Base-by-base conservation (phyloP, 1,139 yeast genomes). In the Yamadazyma triangularis region DNA sequence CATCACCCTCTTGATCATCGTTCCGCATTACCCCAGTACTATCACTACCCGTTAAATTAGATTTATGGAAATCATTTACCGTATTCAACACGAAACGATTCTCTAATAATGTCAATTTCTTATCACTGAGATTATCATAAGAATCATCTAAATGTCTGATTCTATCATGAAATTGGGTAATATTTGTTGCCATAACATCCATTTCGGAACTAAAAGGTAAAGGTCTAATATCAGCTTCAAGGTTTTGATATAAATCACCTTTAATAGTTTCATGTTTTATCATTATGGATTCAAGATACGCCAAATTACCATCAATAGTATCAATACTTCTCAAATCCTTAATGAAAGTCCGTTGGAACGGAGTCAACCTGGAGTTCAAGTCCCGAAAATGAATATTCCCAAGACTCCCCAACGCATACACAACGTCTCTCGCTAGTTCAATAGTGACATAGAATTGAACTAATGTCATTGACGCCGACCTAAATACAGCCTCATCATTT, bases 301-400 rank as follows among this genome's bases (percentile, higher is more conserved):
- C 35, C 30, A 68, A 50, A 31, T 64, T 56, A 13, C 50, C 27
- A 23, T 57, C 63, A 29, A 60, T 43, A 6, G 41, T 40, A 34
- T 66, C 73, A 25, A 63, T 53, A 5, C 73, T 66, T 41, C 96
- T 73, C 34, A 88, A 75, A 48, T 91, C 97, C 45, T 72, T 73
- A 30, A 91, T 86, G 52, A 83, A 91, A 1, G 94, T 76, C 41
- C 97, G 70, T 58, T 89, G 96, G 59, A 91, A 93, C 4, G 88
- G 70, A 36, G 83, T 81, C 33, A 85, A 74, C 46, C 74, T 76
- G 29, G 81, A 67, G 57, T 91, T 91, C 58, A 91, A 69, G 57
- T 91, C 97, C 38, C 96, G 64, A 45, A 83, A 79, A 58, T 82
- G 86, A 28, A 82, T 63, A 35, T 73, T 56, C 31, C 82, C 79